These are phyloP conservation scores for Ceratobasidium sp. DNA, from an alignment of 1,284 basidiomycete species.

Conservation along the genomic window DNA sequence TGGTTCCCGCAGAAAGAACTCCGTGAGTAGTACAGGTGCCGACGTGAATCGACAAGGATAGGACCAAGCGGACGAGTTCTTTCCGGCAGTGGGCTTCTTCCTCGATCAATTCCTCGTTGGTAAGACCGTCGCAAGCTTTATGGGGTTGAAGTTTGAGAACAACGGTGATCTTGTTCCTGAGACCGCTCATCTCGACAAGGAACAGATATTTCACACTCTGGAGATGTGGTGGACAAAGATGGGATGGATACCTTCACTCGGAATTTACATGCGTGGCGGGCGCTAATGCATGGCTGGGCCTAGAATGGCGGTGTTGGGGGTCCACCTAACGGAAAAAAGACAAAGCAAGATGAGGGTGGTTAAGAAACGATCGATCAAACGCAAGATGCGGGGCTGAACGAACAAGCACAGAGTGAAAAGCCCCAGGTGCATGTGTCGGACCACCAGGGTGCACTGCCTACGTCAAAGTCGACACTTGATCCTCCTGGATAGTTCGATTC, in stretches of 20 bases:
- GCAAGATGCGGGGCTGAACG: not conserved
- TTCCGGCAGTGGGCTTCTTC: constrained; percentile 10
- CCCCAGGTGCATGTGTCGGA: too few species aligned
- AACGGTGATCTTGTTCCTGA: constrained; percentile 13
- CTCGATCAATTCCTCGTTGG: constrained; percentile 11
- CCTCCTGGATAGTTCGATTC: not conserved
- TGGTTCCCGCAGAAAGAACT: constrained; percentile 23
- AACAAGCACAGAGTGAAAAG: not conserved
- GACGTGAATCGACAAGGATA: constrained; percentile 24
- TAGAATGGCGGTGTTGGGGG: constrained; percentile 10
- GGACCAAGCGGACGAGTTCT: constrained; percentile 33
- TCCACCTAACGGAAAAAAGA: not conserved
- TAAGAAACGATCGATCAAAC: too few species aligned
- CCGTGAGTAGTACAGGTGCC: constrained; percentile 34
- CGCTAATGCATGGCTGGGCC: constrained; percentile 15
- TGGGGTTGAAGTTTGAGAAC: constrained; percentile 15
- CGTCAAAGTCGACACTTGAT: constrained; percentile 34
- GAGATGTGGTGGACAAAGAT: not conserved
- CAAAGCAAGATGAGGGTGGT: too few species aligned
- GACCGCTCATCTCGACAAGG: constrained; percentile 5
- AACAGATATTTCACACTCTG: not conserved
- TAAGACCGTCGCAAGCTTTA: constrained; percentile 9
- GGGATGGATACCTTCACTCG: not conserved
- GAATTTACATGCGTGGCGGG: not conserved
- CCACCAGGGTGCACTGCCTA: not conserved